Conservation (phyloP, 805 yeast genomes). For the Candida rishiriensis region DNA sequence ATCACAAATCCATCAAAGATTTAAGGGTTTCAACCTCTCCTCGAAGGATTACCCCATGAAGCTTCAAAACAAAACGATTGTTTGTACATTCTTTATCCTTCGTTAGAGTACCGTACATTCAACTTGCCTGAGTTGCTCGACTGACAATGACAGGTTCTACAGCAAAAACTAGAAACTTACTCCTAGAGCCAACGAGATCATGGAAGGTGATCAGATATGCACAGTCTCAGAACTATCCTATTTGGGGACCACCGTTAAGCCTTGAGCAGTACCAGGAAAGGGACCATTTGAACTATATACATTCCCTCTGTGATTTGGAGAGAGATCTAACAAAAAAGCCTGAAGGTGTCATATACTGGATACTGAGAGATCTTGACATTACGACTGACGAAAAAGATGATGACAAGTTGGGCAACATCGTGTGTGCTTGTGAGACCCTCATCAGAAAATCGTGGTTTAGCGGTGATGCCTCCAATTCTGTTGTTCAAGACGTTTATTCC, state of each 20-base stretch:
- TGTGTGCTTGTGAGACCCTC: conserved; percentile 28
- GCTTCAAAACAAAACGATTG: too few species aligned
- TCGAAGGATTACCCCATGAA: too few species aligned
- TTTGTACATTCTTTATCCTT: too few species aligned
- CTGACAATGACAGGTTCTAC: not conserved
- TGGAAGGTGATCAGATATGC: conserved; percentile 8
- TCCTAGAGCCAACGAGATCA: not conserved
- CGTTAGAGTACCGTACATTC: too few species aligned
- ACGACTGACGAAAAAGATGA: conserved; percentile 2
- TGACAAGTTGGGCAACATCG: conserved; percentile 12
- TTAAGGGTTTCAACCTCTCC: too few species aligned
- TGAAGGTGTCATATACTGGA: conserved; percentile 25
- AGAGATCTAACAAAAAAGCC: conserved; percentile 7
- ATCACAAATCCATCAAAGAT: too few species aligned
- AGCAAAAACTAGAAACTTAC: not conserved
- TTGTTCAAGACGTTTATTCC: conserved; percentile 6
- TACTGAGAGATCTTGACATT: conserved; percentile 18
- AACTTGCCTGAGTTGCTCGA: too few species aligned
- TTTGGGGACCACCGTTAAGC: conserved; percentile 25
- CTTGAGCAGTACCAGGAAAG: conserved; percentile 21
- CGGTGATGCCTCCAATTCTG: conserved; percentile 1
- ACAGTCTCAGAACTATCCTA: conserved; percentile 17
- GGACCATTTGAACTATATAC: conserved; percentile 15
- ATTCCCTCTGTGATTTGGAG: conserved; percentile 18
- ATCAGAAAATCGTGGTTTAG: conserved; percentile 19